Percentiles rank a stretch among this genome's conserved stretches.
Conservation (phyloP, 805 yeast species). For the Candida fluviatilis region DNA sequence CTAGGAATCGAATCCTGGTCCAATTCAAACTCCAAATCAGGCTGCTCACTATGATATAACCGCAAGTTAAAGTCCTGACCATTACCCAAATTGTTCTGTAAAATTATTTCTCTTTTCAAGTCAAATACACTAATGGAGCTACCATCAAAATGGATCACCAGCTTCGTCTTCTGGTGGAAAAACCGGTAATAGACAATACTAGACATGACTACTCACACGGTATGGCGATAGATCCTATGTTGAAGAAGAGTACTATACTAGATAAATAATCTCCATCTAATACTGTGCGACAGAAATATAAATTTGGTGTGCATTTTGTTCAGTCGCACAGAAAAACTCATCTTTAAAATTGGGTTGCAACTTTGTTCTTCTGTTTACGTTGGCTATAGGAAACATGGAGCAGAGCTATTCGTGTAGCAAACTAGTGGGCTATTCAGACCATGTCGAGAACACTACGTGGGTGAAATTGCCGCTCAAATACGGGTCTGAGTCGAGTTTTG, state of each 20-base stretch:
- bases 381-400: neutral
- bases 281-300: too few relatives aligned
- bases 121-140: constrained; percentile 96
- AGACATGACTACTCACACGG: constrained; percentile 58
- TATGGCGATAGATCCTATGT: too few relatives aligned
- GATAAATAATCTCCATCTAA: neutral
- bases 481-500: neutral
- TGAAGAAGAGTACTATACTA: neutral
- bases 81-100: constrained; percentile 73
- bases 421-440: constrained; percentile 8
- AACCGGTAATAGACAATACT: constrained; percentile 86
- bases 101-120: constrained; percentile 82
- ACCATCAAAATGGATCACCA: constrained; percentile 86
- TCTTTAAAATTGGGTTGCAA: neutral
- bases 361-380: neutral
- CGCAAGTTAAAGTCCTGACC: constrained; percentile 81
- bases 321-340: neutral
- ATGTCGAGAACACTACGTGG: constrained; percentile 2
- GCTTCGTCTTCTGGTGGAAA: constrained; percentile 74
- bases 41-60: constrained; percentile 54
- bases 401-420: constrained; percentile 6
- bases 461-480: constrained; percentile 13
- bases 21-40: constrained; percentile 70
- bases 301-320: too few relatives aligned
- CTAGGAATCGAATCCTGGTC: constrained; percentile 91